Conservation (phyloP, 176 grass and related monocot species). For the Puccinellia tenuiflora region DNA sequence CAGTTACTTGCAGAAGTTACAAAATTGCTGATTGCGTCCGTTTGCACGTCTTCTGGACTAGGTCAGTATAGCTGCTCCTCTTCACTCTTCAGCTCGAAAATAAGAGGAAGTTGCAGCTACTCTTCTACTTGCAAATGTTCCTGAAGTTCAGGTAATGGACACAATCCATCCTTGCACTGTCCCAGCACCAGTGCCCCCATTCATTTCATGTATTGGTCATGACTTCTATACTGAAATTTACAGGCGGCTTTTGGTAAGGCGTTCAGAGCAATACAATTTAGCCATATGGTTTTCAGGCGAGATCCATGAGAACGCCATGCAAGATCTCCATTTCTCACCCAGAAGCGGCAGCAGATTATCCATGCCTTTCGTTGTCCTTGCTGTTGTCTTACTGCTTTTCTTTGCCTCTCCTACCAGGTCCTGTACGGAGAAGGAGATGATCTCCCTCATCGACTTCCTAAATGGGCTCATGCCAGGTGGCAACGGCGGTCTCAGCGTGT, state of each 20-base stretch:
- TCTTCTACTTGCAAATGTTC: too few relatives aligned
- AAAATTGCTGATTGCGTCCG: not conserved
- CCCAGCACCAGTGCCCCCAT: not conserved
- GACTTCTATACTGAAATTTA: not conserved
- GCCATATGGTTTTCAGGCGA: not conserved
- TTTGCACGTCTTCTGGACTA: not conserved
- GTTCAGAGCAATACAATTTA: not conserved
- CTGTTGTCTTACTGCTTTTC: slow-evolving; percentile 14
- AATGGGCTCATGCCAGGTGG: slow-evolving; percentile 3
- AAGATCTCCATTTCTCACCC: not conserved
- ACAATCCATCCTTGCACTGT: too few relatives aligned
- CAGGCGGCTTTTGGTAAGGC: not conserved
- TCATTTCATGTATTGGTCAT: not conserved
- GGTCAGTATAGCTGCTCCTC: not conserved
- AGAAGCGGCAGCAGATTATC: not conserved
- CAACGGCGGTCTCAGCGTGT: slow-evolving; percentile 21
- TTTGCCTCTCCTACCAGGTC: not conserved
- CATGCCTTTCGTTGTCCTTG: not conserved
- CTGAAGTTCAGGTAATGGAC: too few relatives aligned
- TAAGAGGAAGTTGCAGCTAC: not conserved
- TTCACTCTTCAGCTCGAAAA: not conserved
- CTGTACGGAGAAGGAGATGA: slow-evolving; percentile 50
- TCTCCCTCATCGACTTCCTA: slow-evolving; percentile 49
- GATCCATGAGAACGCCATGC: slow-evolving; percentile 42
- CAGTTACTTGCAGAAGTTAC: not conserved